Evolutionary conservation across 768 basidiomycete genomes (phyloP).

Genomic region (Phylloporus sp.): DNA sequence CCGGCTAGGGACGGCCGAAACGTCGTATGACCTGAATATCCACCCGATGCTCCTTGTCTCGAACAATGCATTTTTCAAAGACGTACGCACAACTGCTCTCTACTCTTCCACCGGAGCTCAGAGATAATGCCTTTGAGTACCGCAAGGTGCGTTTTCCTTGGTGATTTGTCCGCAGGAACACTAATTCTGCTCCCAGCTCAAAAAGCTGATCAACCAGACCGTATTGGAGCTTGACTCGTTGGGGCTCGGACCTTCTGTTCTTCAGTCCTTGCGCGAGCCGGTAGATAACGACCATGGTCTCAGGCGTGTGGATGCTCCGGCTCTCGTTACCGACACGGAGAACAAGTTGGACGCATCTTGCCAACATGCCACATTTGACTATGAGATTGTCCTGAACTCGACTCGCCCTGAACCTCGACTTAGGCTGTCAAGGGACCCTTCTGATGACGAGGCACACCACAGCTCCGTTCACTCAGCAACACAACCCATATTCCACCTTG

Average conservation of each 20-base stretch:
- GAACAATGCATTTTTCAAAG: conserved; percentile 69
- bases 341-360: background rate
- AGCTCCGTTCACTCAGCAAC: background rate
- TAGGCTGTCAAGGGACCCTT: conserved; percentile 39
- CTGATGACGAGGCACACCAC: background rate
- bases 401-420: conserved; percentile 55
- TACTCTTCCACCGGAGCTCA: conserved; percentile 71
- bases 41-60: background rate
- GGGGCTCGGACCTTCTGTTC: conserved; percentile 51
- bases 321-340: background rate
- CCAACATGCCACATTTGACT: conserved; percentile 37
- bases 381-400: conserved; percentile 51
- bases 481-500: conserved; percentile 7
- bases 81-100: conserved; percentile 59
- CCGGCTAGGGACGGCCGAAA: background rate
- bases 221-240: conserved; percentile 72
- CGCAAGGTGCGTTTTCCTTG: conserved; percentile 49
- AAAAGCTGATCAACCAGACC: conserved; percentile 83
- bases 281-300: conserved; percentile 7
- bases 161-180: no score
- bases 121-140: conserved; percentile 80
- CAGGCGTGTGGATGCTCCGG: background rate
- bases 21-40: background rate
- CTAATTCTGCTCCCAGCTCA: conserved; percentile 53
- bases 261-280: conserved; percentile 41